Percentiles rank a stretch among this genome's conserved stretches.
These are phyloP conservation scores for Fusarium brachygibbosum DNA, from an alignment of 2,329 filamentous ascomycete species.

Conservation along the genomic window DNA sequence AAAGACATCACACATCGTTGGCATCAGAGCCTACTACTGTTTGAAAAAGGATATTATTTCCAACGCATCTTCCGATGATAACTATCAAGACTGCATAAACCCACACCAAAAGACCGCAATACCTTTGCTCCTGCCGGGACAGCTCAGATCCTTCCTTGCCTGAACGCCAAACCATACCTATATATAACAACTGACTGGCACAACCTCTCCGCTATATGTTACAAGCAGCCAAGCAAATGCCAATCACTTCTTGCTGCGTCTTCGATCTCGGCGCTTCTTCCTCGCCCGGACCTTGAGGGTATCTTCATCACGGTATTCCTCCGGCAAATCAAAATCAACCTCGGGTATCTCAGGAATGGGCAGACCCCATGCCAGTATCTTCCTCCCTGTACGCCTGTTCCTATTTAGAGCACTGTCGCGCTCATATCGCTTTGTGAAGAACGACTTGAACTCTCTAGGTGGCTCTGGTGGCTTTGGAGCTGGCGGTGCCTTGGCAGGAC, in stretches of 20 bases:
- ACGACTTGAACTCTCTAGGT: constrained; percentile 81
- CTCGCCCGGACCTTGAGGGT: constrained; percentile 71
- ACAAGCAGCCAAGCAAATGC: constrained; percentile 36
- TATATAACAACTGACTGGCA: constrained; percentile 28
- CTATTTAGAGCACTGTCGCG: constrained; percentile 84
- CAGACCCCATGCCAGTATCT: constrained; percentile 83
- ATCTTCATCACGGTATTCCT: constrained; percentile 71
- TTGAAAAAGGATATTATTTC: constrained; percentile 14
- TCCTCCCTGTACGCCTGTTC: constrained; percentile 76
- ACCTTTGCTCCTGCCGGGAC: constrained; percentile 31
- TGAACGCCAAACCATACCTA: constrained; percentile 38
- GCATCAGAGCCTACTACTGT: not conserved
- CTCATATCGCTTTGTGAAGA: constrained; percentile 84
- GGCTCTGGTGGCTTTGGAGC: constrained; percentile 55
- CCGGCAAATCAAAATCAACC: constrained; percentile 80
- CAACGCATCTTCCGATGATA: constrained; percentile 2
- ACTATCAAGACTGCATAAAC: constrained; percentile 22
- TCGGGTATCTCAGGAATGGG: constrained; percentile 80
- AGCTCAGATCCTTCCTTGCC: constrained; percentile 35
- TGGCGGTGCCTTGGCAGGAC: constrained; percentile 46
- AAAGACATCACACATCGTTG: constrained; percentile 10
- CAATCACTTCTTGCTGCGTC: constrained; percentile 61
- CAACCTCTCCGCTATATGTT: constrained; percentile 34
- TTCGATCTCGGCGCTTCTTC: constrained; percentile 71
- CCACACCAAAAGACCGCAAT: constrained; percentile 13